Conservation (phyloP, 2,329 filamentous ascomycete species). For the Pseudogymnoascus sp. region DNA sequence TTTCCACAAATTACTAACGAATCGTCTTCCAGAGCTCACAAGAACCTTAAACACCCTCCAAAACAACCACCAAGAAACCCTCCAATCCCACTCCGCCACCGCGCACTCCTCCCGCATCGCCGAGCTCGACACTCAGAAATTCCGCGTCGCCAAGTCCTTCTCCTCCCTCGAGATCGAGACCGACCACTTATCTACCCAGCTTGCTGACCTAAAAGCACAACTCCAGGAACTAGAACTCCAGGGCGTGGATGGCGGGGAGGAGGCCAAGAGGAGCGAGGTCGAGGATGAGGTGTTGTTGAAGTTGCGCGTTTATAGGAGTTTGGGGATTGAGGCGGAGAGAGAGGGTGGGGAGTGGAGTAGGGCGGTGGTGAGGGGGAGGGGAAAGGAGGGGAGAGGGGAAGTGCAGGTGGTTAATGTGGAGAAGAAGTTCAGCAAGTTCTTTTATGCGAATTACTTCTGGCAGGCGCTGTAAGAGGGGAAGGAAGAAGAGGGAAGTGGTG, state of each 20-base stretch:
- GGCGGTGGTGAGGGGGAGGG: constrained; percentile 77
- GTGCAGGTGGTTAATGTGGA: constrained; percentile 94
- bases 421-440: constrained; percentile 82
- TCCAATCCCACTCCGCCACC: constrained; percentile 66
- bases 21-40: constrained; percentile 47
- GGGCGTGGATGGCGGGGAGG: constrained; percentile 66
- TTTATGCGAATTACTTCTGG: constrained; percentile 97
- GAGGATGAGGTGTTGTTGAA: constrained; percentile 66
- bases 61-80: constrained; percentile 70
- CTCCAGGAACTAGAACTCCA: constrained; percentile 81
- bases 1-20: background rate
- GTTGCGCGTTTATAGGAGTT: constrained; percentile 81
- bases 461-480: constrained; percentile 58
- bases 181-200: constrained; percentile 77
- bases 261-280: constrained; percentile 38
- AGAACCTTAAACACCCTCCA: constrained; percentile 70
- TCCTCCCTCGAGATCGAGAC: constrained; percentile 88
- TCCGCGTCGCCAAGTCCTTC: constrained; percentile 86
- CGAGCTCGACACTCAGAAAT: constrained; percentile 85
- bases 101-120: constrained; percentile 80
- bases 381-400: constrained; percentile 79
- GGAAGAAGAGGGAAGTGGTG: background rate
- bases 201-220: constrained; percentile 66
- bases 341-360: constrained; percentile 75
- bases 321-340: constrained; percentile 82